Evolutionary conservation across 2,329 filamentous ascomycete genomes (phyloP).

Genomic region (Aureobasidium sp.): DNA sequence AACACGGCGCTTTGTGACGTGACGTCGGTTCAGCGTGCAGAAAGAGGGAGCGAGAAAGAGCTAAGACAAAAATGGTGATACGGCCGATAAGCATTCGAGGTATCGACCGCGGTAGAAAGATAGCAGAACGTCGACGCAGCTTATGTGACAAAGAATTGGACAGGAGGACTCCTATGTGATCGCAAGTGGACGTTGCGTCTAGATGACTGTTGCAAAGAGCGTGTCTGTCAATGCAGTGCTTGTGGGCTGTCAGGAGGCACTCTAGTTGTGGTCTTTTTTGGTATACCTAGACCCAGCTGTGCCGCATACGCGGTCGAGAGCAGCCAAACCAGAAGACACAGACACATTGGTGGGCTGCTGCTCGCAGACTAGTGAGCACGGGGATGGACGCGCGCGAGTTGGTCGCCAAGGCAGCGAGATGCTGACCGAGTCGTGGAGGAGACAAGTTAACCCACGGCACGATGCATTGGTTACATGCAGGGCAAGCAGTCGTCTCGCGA

Average conservation of each 20-base stretch:
- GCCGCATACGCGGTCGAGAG: not conserved
- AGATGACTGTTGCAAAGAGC: not conserved
- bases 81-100: conserved; percentile 9
- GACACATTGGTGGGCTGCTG: not conserved
- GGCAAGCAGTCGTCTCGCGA: conserved; percentile 6
- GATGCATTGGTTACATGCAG: conserved; percentile 5
- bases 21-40: conserved; percentile 1
- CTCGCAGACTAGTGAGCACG: conserved; percentile 3
- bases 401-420: conserved; percentile 12
- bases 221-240: not conserved
- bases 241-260: not conserved
- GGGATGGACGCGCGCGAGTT: not conserved
- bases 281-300: not conserved
- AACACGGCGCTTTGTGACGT: conserved; percentile 2
- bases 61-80: not conserved
- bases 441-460: conserved; percentile 7
- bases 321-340: not conserved
- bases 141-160: not conserved
- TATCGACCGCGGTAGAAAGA: not conserved
- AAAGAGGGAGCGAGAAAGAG: not conserved
- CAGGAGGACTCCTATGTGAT: not conserved
- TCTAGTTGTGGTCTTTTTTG: not conserved
- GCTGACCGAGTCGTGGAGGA: conserved; percentile 1
- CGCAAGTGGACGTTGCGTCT: not conserved
- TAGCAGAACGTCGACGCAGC: conserved; percentile 11